Evolutionary conservation across 768 basidiomycete species (phyloP).

Genomic region (Scleroderma citrinum): DNA sequence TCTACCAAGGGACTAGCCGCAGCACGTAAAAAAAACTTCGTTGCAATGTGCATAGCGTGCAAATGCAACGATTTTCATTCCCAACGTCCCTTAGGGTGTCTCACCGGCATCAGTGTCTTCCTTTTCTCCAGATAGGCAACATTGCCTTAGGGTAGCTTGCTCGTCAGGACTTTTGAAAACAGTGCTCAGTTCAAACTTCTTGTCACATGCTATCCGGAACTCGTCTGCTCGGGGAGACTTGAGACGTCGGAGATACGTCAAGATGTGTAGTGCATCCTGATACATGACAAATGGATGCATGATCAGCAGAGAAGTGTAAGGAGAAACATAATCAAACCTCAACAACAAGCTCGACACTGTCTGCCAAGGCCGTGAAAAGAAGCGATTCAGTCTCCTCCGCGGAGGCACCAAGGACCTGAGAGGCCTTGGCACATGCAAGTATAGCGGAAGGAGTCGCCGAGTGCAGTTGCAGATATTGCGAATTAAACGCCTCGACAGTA

Average conservation of each 20-base stretch:
- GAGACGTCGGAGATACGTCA: constrained; percentile 44
- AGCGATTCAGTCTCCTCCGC: constrained; percentile 55
- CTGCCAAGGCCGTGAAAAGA: constrained; percentile 43
- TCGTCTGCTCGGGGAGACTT: constrained; percentile 53
- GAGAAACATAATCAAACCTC: constrained; percentile 32
- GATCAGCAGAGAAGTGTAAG: neutral
- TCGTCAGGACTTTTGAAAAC: constrained; percentile 58
- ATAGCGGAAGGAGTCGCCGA: constrained; percentile 45
- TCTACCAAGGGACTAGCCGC: too few species aligned
- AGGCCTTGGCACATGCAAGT: constrained; percentile 59
- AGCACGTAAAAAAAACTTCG: too few species aligned
- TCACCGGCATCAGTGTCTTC: constrained; percentile 19
- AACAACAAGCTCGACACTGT: constrained; percentile 39
- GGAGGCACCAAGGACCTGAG: constrained; percentile 40
- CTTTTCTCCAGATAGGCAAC: constrained; percentile 10
- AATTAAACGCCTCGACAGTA: constrained; percentile 62
- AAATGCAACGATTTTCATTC: neutral
- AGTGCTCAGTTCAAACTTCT: constrained; percentile 55
- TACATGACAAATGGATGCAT: neutral
- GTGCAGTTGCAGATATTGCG: constrained; percentile 67
- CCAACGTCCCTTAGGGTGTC: constrained; percentile 13
- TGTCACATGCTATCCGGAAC: constrained; percentile 50
- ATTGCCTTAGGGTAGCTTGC: constrained; percentile 33
- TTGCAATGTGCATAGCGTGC: neutral
- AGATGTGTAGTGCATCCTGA: constrained; percentile 48